Conservation (phyloP, 225 moss, liverwort and hornwort genomes). For the Polytrichum formosum region DNA sequence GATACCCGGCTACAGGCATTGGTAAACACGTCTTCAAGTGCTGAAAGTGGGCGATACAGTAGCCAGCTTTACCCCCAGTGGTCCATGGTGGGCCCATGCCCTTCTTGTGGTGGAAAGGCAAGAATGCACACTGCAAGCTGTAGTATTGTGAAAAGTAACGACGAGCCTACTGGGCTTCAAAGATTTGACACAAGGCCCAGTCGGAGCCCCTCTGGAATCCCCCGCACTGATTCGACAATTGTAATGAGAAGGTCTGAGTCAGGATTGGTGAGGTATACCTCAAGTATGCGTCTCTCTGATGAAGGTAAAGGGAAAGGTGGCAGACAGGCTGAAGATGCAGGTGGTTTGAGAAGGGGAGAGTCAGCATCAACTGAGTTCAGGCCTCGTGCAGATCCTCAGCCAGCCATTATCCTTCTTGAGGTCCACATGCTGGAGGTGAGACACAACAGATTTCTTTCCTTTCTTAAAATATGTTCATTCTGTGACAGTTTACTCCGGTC, state of each 20-base stretch:
- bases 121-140: conserved; percentile 32
- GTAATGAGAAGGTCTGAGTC: conserved; percentile 45
- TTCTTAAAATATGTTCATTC: background rate
- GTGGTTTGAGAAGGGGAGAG: conserved; percentile 33
- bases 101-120: conserved; percentile 38
- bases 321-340: conserved; percentile 49
- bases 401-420: conserved; percentile 67
- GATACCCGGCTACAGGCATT: conserved; percentile 32
- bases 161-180: conserved; percentile 12
- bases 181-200: conserved; percentile 17
- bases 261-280: conserved; percentile 32
- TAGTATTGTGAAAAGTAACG: conserved; percentile 18
- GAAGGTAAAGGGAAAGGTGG: background rate
- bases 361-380: conserved; percentile 28
- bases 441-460: background rate
- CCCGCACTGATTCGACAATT: conserved; percentile 32
- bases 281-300: conserved; percentile 18
- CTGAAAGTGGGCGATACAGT: conserved; percentile 28
- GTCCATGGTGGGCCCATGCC: conserved; percentile 41
- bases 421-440: conserved; percentile 77
- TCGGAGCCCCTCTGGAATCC: conserved; percentile 23
- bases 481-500: too few species aligned
- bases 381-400: conserved; percentile 52
- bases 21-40: conserved; percentile 20
- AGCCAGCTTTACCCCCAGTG: conserved; percentile 49